Base-by-base conservation (phyloP, 345 rosid genomes). In the Angophora floribunda region DNA sequence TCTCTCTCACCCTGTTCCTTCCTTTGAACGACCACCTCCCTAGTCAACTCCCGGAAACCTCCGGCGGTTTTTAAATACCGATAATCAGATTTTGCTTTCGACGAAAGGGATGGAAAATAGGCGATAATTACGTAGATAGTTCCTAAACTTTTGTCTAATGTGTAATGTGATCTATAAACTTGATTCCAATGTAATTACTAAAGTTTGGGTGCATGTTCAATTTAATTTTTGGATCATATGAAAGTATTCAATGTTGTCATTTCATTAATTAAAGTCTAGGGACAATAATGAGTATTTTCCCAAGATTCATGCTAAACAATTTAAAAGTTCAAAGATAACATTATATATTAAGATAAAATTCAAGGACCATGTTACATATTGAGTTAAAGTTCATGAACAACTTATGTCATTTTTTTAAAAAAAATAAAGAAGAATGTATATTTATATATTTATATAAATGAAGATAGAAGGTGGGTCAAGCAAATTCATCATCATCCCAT, bases 321-420 rank as follows among this genome's bases (percentile, higher is more conserved):
- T 55, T 55, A 22, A 55, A 55, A 22, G 2, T 55, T 22, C 6
- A 8, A 21, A 21, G 22, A 4, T 55, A 55, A 55, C 28, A 9
- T 55, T 1, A 4, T 5, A 55, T 28, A 4, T 9, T 22, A 8
- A 2, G 4, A 11, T 55, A 55, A 55, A 55, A 55, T 55, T 55
- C 9, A 55, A 0, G 7, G 0, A 55, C 22, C 12, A 55, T 5
- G 22, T 19, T 55, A 21, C 28, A 55, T 55, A 0, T 0, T 55
- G 0, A 55, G 1, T 7, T 19, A 8, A 55, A 55, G 22, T 8
- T 55, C 0, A 9, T 0, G 0, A 28, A 55, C 0, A 0, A 22
- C 22, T 55, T 22, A 4, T 21, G 0, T 21, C 59, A 21, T 55
- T 55, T 21, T 55, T 55, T 55, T 55, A 2, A 21, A 5, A 22